Base-by-base conservation (phyloP, 23 red algal genomes). In the Cyanidioschyzon merolae region DNA sequence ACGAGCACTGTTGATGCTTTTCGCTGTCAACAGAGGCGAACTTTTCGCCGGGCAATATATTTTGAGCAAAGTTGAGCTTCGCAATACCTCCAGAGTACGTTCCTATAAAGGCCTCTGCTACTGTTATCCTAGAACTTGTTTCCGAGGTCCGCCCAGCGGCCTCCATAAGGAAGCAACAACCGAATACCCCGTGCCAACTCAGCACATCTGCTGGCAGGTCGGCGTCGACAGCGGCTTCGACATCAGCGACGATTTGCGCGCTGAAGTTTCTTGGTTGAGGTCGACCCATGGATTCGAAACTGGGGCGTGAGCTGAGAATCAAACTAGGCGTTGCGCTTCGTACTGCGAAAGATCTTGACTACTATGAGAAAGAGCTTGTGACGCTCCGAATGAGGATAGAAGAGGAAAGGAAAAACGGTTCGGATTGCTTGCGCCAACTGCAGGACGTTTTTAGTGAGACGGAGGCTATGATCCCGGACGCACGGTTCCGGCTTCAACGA, bases 1-100 rank as follows among this genome's bases (percentile, higher is more conserved):
- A n/a, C n/a, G n/a, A n/a, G n/a, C n/a, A n/a, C n/a, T n/a, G n/a
- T n/a, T n/a, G n/a, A n/a, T n/a, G n/a, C n/a, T n/a, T n/a, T n/a
- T n/a, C n/a, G n/a, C n/a, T n/a, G n/a, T n/a, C n/a, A n/a, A n/a
- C n/a, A n/a, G n/a, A n/a, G n/a, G n/a, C n/a, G n/a, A n/a, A n/a
- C n/a, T n/a, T n/a, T n/a, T n/a, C n/a, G n/a, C n/a, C n/a, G n/a
- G n/a, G n/a, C n/a, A n/a, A n/a, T n/a, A n/a, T n/a, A n/a, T n/a
- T n/a, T n/a, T n/a, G n/a, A n/a, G n/a, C n/a, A n/a, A n/a, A n/a
- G n/a, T 54, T 21, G 21, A 54, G 21, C 45, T 54, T 54, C 7
- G 45, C 45, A 54, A 54, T 21, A 7, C 63, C 63, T 32, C 63
- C 63, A 25, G 63, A 71, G 29, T 71, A 71, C n/a, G 63, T 71